These are phyloP conservation scores for Cystobasidium sp. DNA, from an alignment of 1,284 basidiomycete genomes.

Conservation along the genomic window DNA sequence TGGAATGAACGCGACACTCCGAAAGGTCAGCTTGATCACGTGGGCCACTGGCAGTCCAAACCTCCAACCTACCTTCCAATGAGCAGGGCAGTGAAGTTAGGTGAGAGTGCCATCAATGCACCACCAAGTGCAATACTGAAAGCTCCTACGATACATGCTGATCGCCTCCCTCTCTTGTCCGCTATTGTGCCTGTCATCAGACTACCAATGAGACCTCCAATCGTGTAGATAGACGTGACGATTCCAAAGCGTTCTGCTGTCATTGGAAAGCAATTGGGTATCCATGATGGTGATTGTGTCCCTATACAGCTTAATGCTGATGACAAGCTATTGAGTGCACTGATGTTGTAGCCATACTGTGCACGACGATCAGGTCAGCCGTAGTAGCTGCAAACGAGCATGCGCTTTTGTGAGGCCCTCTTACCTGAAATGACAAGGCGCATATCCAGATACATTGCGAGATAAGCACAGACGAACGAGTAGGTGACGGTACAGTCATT, in stretches of 20 bases:
- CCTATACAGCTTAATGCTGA: conserved; percentile 15
- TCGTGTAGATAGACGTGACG: conserved; percentile 56
- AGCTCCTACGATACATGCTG: conserved; percentile 42
- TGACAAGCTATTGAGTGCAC: conserved; percentile 33
- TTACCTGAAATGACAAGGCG: conserved; percentile 28
- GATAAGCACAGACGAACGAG: too few relatives aligned
- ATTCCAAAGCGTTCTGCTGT: conserved; percentile 50
- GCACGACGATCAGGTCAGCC: background rate
- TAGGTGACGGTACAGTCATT: too few relatives aligned
- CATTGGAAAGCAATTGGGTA: conserved; percentile 30
- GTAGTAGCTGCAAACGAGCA: background rate
- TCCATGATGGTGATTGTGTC: background rate
- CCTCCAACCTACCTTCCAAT: conserved; percentile 45
- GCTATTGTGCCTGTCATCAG: conserved; percentile 50
- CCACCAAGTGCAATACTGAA: conserved; percentile 42
- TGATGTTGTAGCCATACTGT: conserved; percentile 39
- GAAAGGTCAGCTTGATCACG: background rate
- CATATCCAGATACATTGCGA: conserved; percentile 32
- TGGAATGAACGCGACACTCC: background rate
- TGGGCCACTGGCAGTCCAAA: background rate
- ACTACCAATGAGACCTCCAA: conserved; percentile 56
- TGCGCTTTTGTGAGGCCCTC: background rate
- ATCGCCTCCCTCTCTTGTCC: conserved; percentile 46
- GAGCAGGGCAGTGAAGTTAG: conserved; percentile 41
- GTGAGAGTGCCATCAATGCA: conserved; percentile 44